phyloP scores from a whole-genome alignment of 2,329 filamentous ascomycete genomes.

The Colletotrichum kahawae region DNA sequence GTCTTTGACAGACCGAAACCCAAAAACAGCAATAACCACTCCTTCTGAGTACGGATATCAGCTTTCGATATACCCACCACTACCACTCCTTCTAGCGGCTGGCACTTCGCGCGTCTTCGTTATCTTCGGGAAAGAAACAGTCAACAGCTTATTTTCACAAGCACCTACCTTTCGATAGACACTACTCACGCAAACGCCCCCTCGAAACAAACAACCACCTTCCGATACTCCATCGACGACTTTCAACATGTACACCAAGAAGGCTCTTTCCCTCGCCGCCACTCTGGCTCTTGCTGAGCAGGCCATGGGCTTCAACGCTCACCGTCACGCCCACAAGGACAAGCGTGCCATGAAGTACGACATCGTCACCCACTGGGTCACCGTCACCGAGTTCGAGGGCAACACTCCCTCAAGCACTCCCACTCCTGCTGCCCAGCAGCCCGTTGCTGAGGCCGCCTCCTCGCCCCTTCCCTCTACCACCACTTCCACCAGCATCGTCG shows the following conservation, averaged over 20 bases:
- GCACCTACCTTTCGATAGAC: background rate
- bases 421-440: background rate
- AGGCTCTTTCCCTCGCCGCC: conserved; percentile 43
- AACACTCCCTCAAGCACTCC: conserved; percentile 21
- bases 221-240: conserved; percentile 16
- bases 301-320: conserved; percentile 45
- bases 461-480: conserved; percentile 2
- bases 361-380: conserved; percentile 42
- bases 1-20: conserved; percentile 58
- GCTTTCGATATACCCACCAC: conserved; percentile 4
- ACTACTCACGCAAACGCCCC: conserved; percentile 7
- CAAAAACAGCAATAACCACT: background rate
- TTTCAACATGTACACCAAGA: conserved; percentile 48
- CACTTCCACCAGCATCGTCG: conserved; percentile 14
- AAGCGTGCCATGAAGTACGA: conserved; percentile 40
- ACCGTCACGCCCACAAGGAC: conserved; percentile 44
- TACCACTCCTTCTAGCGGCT: conserved; percentile 20
- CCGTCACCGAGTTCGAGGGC: conserved; percentile 44
- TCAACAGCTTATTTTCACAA: conserved; percentile 3
- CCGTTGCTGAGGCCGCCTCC: background rate
- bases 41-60: conserved; percentile 15
- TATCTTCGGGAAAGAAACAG: background rate
- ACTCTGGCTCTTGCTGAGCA: conserved; percentile 49
- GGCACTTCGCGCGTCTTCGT: background rate
- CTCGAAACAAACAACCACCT: background rate